A percentile compares a stretch with the other conserved stretches of the same genome.
Conservation (phyloP, 495 filamentous ascomycete genomes). For the Stereocaulon alpinum region DNA sequence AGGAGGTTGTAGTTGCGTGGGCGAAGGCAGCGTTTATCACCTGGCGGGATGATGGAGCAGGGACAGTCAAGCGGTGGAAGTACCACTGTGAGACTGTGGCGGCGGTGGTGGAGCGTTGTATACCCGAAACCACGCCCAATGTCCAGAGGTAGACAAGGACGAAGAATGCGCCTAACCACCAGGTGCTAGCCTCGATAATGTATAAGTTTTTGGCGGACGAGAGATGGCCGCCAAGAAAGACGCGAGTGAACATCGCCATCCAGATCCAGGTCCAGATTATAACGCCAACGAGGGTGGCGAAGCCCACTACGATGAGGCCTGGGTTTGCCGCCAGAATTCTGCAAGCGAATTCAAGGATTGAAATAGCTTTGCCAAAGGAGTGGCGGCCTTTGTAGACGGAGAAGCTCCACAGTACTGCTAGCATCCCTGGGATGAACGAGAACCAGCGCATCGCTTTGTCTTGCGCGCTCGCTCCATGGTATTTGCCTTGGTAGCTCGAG, state of each 20-base stretch:
- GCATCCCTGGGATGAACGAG: slow-evolving; percentile 61
- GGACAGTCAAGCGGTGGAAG: slow-evolving; percentile 80
- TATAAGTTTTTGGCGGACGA: slow-evolving; percentile 48
- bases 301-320: slow-evolving; percentile 69
- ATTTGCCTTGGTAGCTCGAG: slow-evolving; percentile 69
- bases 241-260: slow-evolving; percentile 91
- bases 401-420: slow-evolving; percentile 71
- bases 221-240: slow-evolving; percentile 81
- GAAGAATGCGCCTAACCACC: slow-evolving; percentile 86
- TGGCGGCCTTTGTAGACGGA: slow-evolving; percentile 68
- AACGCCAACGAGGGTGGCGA: slow-evolving; percentile 62
- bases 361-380: slow-evolving; percentile 66
- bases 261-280: slow-evolving; percentile 90
- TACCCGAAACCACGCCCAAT: slow-evolving; percentile 67
- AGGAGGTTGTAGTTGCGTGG: slow-evolving; percentile 76
- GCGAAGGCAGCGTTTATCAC: slow-evolving; percentile 71
- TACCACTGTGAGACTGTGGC: slow-evolving; percentile 98
- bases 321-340: slow-evolving; percentile 79
- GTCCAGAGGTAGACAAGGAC: slow-evolving; percentile 94
- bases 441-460: slow-evolving; percentile 86
- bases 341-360: slow-evolving; percentile 83
- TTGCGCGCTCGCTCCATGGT: slow-evolving; percentile 62
- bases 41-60: slow-evolving; percentile 60
- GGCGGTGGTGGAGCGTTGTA: slow-evolving; percentile 84
- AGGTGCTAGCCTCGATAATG: slow-evolving; percentile 73